Base-by-base conservation (phyloP, 192 early-diverging fungal genomes). In the Thoreauomyces humboldtii region DNA sequence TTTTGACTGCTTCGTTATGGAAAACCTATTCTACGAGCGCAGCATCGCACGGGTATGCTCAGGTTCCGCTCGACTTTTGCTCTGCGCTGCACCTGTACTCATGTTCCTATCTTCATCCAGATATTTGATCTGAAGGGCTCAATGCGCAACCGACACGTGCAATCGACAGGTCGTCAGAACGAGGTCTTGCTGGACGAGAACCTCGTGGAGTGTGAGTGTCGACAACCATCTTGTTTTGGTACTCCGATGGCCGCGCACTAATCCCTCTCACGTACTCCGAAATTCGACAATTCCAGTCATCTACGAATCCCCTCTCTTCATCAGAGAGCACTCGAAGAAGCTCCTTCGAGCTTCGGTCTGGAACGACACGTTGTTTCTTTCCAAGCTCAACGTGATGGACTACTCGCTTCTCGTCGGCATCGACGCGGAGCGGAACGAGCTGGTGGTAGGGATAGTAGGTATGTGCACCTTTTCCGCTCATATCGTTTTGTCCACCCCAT, bases 371-470 rank as follows among this genome's bases (percentile, higher is more conserved):
- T 75, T 93, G 25, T 99, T 99, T 66, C 73, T 99, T 55, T 88
- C 88, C n/a, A 87, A 87, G 65, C 83, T 91, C 66, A 93, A 96
- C 64, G 92, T 99, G 9, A 96, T 99, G 94, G 96, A 99, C 74
- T 99, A 99, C 66, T 95, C 93, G 7, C 76, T 99, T 31, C 69
- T 99, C 29, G 92, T 99, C 11, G 96, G 94, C 2, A 91, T 99
- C 57, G 92, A 96, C 50, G 91, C 89, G 38, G 81, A 87, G 7
- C 80, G 74, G 12, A 84, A 89, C 35, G 92, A 99, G 76, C 75
- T 99, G 7, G 89, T 98, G 34, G 90, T 96, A n/a, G 96, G 96
- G 4, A 98, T 99, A 53, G 93, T 99, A 61, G 89, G 89, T 90
- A 78, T 66, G 75, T 73, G 2, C 5, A 17, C n/a, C 59, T 63